These are phyloP conservation scores for Vigna trinervia DNA, from an alignment of 306 rosid genomes.

Conservation along the genomic window DNA sequence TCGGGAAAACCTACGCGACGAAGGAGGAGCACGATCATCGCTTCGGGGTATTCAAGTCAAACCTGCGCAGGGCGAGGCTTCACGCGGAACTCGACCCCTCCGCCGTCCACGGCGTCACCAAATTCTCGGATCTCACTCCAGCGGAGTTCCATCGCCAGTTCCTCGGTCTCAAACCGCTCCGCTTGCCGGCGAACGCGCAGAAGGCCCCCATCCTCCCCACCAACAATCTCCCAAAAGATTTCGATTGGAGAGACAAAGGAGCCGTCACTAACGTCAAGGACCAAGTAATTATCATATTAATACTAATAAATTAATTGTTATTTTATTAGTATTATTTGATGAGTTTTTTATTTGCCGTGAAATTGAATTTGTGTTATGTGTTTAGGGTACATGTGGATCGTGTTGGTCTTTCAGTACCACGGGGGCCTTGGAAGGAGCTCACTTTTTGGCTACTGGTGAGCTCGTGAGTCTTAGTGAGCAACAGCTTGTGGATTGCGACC, in stretches of 20 bases:
- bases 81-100: slow-evolving; percentile 84
- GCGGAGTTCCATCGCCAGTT: slow-evolving; percentile 69
- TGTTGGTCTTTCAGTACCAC: slow-evolving; percentile 94
- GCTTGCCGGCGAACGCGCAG: slow-evolving; percentile 67
- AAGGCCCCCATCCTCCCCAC: slow-evolving; percentile 91
- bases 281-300: slow-evolving; percentile 54
- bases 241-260: slow-evolving; percentile 95
- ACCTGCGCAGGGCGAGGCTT: slow-evolving; percentile 71
- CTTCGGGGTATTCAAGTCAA: slow-evolving; percentile 72
- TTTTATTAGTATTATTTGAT: not conserved
- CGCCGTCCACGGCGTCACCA: slow-evolving; percentile 89
- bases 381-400: slow-evolving; percentile 90
- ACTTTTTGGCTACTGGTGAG: slow-evolving; percentile 72
- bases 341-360: slow-evolving; percentile 3
- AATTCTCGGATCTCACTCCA: slow-evolving; percentile 86
- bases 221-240: slow-evolving; percentile 68
- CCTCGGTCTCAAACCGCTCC: slow-evolving; percentile 80
- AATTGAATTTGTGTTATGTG: not conserved
- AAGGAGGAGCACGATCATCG: slow-evolving; percentile 83
- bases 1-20: slow-evolving; percentile 64
- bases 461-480: slow-evolving; percentile 86
- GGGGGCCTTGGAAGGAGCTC: slow-evolving; percentile 96
- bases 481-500: slow-evolving; percentile 98
- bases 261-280: slow-evolving; percentile 83
- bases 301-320: not conserved